phyloP scores from a whole-genome alignment of 2,329 filamentous ascomycete genomes.

The Lanzia echinophila region DNA sequence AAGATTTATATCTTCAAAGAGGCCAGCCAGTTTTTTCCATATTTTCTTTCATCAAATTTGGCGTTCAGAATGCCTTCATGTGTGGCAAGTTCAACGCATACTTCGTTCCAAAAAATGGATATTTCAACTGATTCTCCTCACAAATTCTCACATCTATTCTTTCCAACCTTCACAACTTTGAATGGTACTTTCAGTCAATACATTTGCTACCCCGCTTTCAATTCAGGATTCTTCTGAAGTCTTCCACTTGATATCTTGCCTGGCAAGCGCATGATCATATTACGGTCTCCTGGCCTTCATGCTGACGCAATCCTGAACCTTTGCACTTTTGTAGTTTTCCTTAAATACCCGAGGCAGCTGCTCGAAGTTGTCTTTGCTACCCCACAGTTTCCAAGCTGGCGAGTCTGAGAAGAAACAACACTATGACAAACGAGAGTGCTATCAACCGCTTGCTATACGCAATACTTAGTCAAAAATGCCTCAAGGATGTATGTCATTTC shows the following conservation, averaged over 20 bases:
- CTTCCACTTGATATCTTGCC: too few species aligned
- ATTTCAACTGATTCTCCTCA: constrained; percentile 1
- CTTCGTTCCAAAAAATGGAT: neutral
- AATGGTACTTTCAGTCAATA: constrained; percentile 1
- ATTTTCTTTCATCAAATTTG: neutral
- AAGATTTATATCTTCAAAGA: neutral
- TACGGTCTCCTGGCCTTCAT: neutral
- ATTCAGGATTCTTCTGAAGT: too few species aligned
- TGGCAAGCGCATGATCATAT: neutral
- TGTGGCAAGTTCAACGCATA: neutral
- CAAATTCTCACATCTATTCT: constrained; percentile 14
- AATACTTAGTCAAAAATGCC: constrained; percentile 48
- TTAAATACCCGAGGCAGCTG: neutral
- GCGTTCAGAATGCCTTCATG: neutral
- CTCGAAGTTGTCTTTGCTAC: neutral
- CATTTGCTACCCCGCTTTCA: too few species aligned
- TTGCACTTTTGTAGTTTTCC: neutral
- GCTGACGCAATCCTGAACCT: neutral
- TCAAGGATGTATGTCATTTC: constrained; percentile 38
- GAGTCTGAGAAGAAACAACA: constrained; percentile 32
- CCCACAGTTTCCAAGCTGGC: constrained; percentile 19
- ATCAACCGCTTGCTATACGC: constrained; percentile 47
- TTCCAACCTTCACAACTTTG: constrained; percentile 18
- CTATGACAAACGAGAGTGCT: constrained; percentile 40
- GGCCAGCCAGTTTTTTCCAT: neutral